A percentile compares a stretch with the other conserved stretches of the same genome.
Conservation (phyloP, 306 rosid genomes). For the Glycine soja region DNA sequence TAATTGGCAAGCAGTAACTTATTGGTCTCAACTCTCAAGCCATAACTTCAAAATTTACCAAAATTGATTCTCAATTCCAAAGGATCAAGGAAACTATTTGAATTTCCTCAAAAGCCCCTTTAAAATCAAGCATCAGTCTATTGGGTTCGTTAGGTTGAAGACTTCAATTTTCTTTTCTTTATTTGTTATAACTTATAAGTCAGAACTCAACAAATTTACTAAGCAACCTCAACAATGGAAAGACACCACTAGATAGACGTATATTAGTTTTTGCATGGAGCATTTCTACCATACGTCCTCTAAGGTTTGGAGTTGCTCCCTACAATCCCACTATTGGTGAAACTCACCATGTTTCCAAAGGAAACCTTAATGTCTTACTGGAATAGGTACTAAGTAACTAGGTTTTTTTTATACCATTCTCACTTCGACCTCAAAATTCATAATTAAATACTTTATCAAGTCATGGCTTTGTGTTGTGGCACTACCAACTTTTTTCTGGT, state of each 20-base stretch:
- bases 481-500: background rate
- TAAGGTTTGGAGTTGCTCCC: slow-evolving; percentile 65
- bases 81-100: too few relatives aligned
- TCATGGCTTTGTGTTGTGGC: background rate
- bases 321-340: slow-evolving; percentile 84
- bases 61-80: too few relatives aligned
- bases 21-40: too few relatives aligned
- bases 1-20: too few relatives aligned
- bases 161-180: too few relatives aligned
- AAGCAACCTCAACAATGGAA: slow-evolving; percentile 56
- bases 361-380: slow-evolving; percentile 61
- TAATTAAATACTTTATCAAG: background rate
- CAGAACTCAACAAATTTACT: slow-evolving; percentile 61
- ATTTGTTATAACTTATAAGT: too few relatives aligned
- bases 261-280: slow-evolving; percentile 66
- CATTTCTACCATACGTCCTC: slow-evolving; percentile 70
- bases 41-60: too few relatives aligned
- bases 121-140: too few relatives aligned
- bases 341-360: slow-evolving; percentile 78
- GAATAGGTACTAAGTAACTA: slow-evolving; percentile 63
- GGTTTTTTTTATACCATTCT: too few relatives aligned
- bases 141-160: too few relatives aligned
- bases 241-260: slow-evolving; percentile 63
- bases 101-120: too few relatives aligned
- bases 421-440: too few relatives aligned